Conservation (phyloP, 305 asterid genomes). For the Fraxinus angustifolia region DNA sequence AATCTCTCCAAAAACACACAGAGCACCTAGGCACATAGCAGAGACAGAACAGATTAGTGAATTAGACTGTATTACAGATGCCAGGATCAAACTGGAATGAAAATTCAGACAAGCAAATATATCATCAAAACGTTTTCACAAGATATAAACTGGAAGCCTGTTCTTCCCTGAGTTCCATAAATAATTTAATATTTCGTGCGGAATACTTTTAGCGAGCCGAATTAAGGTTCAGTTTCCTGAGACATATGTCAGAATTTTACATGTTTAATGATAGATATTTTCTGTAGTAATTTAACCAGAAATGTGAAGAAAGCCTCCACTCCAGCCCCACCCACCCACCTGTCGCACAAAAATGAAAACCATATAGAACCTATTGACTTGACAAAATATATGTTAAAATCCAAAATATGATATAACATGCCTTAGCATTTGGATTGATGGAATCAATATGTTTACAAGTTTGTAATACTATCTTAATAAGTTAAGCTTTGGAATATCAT, state of each 20-base stretch:
- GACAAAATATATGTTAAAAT: background rate
- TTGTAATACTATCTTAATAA: background rate
- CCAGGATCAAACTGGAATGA: slow-evolving; percentile 17
- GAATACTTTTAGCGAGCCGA: background rate
- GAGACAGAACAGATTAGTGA: slow-evolving; percentile 23
- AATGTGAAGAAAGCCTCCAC: background rate
- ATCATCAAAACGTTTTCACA: background rate
- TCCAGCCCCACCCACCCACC: background rate
- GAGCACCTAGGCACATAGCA: slow-evolving; percentile 47
- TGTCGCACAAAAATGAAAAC: background rate
- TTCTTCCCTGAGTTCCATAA: background rate
- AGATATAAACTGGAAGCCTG: background rate
- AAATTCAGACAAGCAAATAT: slow-evolving; percentile 1
- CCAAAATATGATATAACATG: background rate
- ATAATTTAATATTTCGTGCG: background rate
- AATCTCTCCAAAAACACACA: slow-evolving; percentile 65
- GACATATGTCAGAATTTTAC: background rate
- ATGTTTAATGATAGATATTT: background rate
- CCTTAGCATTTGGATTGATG: background rate
- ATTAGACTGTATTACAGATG: slow-evolving; percentile 1
- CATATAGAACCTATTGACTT: background rate
- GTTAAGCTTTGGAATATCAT: background rate
- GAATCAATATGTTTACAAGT: background rate
- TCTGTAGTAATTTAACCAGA: background rate
- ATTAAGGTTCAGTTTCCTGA: background rate